Base-by-base conservation (phyloP, 2,329 filamentous ascomycete genomes). In the Harringtonia aguacate region DNA sequence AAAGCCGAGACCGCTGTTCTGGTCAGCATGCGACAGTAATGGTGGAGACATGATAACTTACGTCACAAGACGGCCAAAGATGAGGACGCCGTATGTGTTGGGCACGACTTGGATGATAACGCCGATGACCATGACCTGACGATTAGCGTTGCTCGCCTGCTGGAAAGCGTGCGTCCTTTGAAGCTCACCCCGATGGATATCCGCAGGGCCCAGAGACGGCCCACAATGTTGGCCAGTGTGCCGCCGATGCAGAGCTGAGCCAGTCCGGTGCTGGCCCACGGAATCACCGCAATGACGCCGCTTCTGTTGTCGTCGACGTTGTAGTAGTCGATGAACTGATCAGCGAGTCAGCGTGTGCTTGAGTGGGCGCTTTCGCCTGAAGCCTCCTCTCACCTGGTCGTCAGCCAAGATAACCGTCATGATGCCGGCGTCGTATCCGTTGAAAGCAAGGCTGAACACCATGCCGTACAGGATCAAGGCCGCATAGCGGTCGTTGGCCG, bases 331-430 rank as follows among this genome's bases (percentile, higher is more conserved):
- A 34, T 35, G 20, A 41, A 41, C 39, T 40, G 18, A n/a, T n/a
- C 5, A 30, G 13, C 15, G 22, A 17, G 36, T 39, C 22, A 28
- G n/a, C 8, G 28, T 17, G 20, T 13, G 22, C 12, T 10, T 36
- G 15, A 24, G 18, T n/a, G 30, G 18, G 24, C 2, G 17, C 15
- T 31, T n/a, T n/a, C n/a, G n/a, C n/a, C n/a, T n/a, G n/a, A n/a
- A n/a, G n/a, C n/a, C n/a, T n/a, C n/a, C n/a, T n/a, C 17, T 14
- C 17, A 43, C 41, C 27, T 43, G 41, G 3, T 43, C 22, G 21
- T 43, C 41, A 10, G 41, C 41, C 17, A 43, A 20, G 27, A 43
- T 43, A 18, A 43, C 41, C 2, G 41, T 43, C 41, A 43, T 43
- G 29, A 43, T 43, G 12, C 41, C 41, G 14, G 41, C 35, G 17